phyloP scores from a whole-genome alignment of 768 basidiomycete species.

The Auricularia sp. region DNA sequence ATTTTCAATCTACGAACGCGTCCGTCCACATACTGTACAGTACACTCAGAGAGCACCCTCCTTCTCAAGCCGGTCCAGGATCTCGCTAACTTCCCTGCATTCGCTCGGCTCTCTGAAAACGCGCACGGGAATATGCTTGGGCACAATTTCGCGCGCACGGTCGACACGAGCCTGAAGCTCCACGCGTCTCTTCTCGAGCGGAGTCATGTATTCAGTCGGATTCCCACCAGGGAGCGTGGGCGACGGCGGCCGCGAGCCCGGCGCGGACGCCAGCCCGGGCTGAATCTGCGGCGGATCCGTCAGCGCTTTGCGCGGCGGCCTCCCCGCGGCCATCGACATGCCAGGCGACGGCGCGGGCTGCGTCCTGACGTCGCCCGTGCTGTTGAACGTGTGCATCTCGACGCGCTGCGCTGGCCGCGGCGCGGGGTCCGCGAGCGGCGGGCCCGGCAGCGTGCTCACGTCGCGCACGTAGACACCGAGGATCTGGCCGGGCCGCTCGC shows the following conservation, averaged over 20 bases:
- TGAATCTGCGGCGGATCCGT: neutral
- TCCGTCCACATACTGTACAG: too few relatives aligned
- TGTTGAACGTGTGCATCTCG: neutral
- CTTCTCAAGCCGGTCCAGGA: neutral
- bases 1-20: too few relatives aligned
- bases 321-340: neutral
- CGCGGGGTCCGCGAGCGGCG: slow-evolving; percentile 5
- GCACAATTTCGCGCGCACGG: slow-evolving; percentile 50
- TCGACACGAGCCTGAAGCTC: slow-evolving; percentile 59
- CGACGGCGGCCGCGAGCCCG: neutral
- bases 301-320: neutral
- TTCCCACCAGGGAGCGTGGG: neutral
- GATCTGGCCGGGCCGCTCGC: slow-evolving; percentile 46
- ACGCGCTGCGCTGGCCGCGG: neutral
- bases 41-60: neutral
- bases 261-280: neutral
- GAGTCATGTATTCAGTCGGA: slow-evolving; percentile 2
- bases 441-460: slow-evolving; percentile 28
- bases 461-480: slow-evolving; percentile 79
- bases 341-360: neutral
- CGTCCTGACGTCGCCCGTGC: neutral
- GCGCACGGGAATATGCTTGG: slow-evolving; percentile 45
- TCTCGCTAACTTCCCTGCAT: slow-evolving; percentile 43
- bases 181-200: slow-evolving; percentile 21
- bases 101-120: slow-evolving; percentile 61